Conservation (phyloP, 164 flowering plant genomes). For the Stephania japonica region DNA sequence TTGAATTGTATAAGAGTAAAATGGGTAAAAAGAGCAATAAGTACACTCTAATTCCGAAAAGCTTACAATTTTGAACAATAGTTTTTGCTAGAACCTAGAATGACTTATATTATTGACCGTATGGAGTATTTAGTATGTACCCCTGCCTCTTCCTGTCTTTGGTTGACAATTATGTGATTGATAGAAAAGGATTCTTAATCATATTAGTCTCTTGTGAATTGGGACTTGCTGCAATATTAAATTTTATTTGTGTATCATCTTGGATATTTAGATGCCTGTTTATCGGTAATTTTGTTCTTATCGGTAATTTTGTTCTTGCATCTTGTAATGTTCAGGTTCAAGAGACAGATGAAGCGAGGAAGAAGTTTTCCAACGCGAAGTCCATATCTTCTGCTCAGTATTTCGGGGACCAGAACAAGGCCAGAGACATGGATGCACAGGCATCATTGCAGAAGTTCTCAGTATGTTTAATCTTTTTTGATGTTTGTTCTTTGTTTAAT, state of each 20-base stretch:
- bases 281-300: constrained; percentile 4
- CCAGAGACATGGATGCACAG: constrained; percentile 51
- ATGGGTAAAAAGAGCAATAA: no score
- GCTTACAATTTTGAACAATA: no score
- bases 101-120: no score
- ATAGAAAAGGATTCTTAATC: not conserved
- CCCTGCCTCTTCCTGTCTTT: no score
- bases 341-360: constrained; percentile 95
- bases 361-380: constrained; percentile 95
- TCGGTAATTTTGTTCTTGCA: constrained; percentile 4
- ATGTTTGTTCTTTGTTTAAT: not conserved
- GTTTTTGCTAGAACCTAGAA: no score
- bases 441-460: constrained; percentile 76
- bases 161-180: no score
- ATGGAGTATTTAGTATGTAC: no score
- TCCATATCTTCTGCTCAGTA: constrained; percentile 93
- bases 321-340: constrained; percentile 40
- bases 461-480: constrained; percentile 35
- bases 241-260: no score
- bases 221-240: not conserved
- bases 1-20: no score
- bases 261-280: not conserved
- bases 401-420: constrained; percentile 66
- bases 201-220: not conserved
- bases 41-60: no score